Percentiles rank a stretch among this genome's conserved stretches.
phyloP scores from a whole-genome alignment of 1,139 yeast species.

The Meyerozyma athensensis region DNA sequence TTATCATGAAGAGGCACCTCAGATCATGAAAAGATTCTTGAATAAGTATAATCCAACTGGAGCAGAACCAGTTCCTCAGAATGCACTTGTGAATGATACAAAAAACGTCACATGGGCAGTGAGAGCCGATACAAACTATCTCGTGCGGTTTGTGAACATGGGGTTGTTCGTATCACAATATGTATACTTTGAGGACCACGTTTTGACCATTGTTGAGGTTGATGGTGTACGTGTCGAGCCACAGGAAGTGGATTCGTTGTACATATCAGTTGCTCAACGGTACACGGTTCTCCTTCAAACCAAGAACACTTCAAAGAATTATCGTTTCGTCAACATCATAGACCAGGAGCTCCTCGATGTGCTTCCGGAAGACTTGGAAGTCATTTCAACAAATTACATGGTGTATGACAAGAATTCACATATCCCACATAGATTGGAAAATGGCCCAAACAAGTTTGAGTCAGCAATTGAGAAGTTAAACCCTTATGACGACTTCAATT shows the following conservation, averaged over 20 bases:
- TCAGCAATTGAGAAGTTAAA: constrained; percentile 17
- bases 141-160: constrained; percentile 57
- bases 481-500: constrained; percentile 51
- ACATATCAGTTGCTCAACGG: constrained; percentile 70
- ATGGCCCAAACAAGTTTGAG: constrained; percentile 14
- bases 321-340: constrained; percentile 56
- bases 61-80: constrained; percentile 75
- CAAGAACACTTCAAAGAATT: constrained; percentile 46
- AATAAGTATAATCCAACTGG: constrained; percentile 74
- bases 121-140: constrained; percentile 57
- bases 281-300: constrained; percentile 58
- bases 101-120: constrained; percentile 54
- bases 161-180: constrained; percentile 75
- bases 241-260: constrained; percentile 50
- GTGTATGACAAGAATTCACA: constrained; percentile 37
- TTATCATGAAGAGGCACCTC: constrained; percentile 51
- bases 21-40: constrained; percentile 44
- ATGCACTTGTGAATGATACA: constrained; percentile 59
- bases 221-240: constrained; percentile 69
- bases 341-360: constrained; percentile 67
- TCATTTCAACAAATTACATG: constrained; percentile 52
- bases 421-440: constrained; percentile 16
- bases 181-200: constrained; percentile 63
- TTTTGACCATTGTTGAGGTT: constrained; percentile 61
- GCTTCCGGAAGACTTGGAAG: constrained; percentile 47